phyloP scores from a whole-genome alignment of 805 yeast species.

The Myxozyma mucilagina region DNA sequence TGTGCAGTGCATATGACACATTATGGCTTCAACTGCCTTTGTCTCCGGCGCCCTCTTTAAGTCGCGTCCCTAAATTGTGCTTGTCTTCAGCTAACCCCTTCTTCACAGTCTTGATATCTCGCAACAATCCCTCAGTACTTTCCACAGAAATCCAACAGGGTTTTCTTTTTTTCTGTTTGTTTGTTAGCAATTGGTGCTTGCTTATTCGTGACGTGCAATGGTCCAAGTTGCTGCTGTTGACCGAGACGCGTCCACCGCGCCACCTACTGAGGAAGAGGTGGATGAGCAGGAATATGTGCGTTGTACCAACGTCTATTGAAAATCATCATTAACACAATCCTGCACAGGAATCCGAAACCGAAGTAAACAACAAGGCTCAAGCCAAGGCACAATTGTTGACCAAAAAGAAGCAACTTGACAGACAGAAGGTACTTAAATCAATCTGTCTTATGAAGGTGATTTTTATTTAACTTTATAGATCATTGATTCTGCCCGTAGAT shows the following conservation, averaged over 20 bases:
- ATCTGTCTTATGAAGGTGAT: too few relatives aligned
- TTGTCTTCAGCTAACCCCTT: neutral
- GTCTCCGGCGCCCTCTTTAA: neutral
- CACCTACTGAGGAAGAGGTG: conserved; percentile 15
- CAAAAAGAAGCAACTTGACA: conserved; percentile 28
- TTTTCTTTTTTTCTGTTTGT: neutral
- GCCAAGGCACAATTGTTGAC: conserved; percentile 34
- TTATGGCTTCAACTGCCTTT: neutral
- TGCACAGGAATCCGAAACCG: conserved; percentile 10
- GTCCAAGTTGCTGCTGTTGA: conserved; percentile 13
- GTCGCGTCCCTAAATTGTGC: neutral
- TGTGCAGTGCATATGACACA: neutral
- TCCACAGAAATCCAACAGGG: too few relatives aligned
- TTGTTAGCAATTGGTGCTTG: neutral
- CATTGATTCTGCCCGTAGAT: conserved; percentile 72
- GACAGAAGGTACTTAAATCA: conserved; percentile 20
- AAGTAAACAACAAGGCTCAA: conserved; percentile 13
- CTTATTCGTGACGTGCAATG: neutral
- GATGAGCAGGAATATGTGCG: conserved; percentile 13
- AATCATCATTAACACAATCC: neutral
- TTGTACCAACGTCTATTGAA: neutral
- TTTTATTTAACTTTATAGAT: conserved; percentile 37
- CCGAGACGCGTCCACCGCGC: conserved; percentile 20
- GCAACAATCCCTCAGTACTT: neutral
- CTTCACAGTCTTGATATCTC: neutral